phyloP scores from a whole-genome alignment of 225 moss, liverwort and hornwort genomes.

The Bryoerythrophyllum caledonicum region DNA sequence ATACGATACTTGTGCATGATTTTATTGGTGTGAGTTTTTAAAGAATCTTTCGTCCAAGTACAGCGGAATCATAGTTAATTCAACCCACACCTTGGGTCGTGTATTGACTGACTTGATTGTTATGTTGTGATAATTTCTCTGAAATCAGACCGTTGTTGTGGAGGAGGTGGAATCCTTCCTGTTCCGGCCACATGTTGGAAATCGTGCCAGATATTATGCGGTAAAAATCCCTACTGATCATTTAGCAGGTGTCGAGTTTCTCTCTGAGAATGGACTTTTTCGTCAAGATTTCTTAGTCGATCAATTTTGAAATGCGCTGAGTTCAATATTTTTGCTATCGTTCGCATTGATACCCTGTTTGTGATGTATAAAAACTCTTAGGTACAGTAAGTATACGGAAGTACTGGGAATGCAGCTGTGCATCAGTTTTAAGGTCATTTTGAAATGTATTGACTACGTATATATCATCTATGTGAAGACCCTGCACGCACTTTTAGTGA shows the following conservation, averaged over 20 bases:
- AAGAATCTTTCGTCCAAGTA: background rate
- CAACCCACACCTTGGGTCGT: background rate
- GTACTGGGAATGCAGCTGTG: background rate
- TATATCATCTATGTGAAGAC: slow-evolving; percentile 6
- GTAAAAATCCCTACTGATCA: slow-evolving; percentile 33
- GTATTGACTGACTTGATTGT: slow-evolving; percentile 17
- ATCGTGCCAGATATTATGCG: slow-evolving; percentile 92
- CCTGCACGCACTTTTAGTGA: slow-evolving; percentile 10
- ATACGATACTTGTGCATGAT: background rate
- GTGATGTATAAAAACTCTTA: background rate
- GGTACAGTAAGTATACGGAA: background rate
- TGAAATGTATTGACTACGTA: background rate
- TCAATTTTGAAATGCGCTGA: background rate
- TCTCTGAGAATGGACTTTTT: background rate
- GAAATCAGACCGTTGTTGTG: slow-evolving; percentile 74
- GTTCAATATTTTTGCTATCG: background rate
- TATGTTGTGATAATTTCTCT: slow-evolving; percentile 19
- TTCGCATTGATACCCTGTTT: background rate
- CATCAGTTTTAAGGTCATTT: background rate
- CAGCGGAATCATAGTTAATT: background rate
- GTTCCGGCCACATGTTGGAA: slow-evolving; percentile 89
- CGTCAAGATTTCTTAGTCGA: slow-evolving; percentile 4
- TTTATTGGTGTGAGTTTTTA: background rate
- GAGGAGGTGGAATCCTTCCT: slow-evolving; percentile 92
- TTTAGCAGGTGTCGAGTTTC: background rate